Evolutionary conservation across 164 flowering plant genomes (phyloP).

Genomic region (Taxillus chinensis): DNA sequence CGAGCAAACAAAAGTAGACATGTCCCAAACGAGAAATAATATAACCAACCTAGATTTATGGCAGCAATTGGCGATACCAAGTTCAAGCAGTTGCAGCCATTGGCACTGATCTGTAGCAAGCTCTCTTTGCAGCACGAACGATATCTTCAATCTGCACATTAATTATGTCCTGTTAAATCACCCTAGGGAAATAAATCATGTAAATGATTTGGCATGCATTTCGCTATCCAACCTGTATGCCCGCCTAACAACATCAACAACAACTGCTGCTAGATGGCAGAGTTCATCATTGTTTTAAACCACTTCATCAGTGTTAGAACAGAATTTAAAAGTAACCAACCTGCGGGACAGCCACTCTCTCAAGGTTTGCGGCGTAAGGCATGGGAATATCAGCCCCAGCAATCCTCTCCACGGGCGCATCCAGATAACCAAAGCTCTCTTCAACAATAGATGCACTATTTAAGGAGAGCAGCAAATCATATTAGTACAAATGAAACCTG

Average conservation of each 20-base stretch:
- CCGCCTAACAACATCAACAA: too few relatives aligned
- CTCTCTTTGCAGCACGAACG: slow-evolving; percentile 68
- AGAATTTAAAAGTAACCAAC: slow-evolving; percentile 18
- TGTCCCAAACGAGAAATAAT: too few relatives aligned
- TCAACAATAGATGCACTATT: slow-evolving; percentile 73
- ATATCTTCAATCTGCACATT: slow-evolving; percentile 58
- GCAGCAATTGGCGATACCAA: too few relatives aligned
- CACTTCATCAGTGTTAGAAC: too few relatives aligned
- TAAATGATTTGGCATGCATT: too few relatives aligned
- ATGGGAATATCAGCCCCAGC: slow-evolving; percentile 87
- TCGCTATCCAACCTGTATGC: too few relatives aligned
- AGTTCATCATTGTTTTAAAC: too few relatives aligned
- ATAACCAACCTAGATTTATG: too few relatives aligned
- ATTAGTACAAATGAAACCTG: neutral
- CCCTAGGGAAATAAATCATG: too few relatives aligned
- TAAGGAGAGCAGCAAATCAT: slow-evolving; percentile 2
- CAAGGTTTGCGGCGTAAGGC: slow-evolving; percentile 96
- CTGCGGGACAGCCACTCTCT: slow-evolving; percentile 89
- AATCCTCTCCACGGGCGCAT: slow-evolving; percentile 89
- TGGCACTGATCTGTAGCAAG: slow-evolving; percentile 52
- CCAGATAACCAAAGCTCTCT: slow-evolving; percentile 90
- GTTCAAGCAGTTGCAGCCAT: slow-evolving; percentile 45
- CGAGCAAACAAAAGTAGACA: too few relatives aligned
- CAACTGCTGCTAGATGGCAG: too few relatives aligned
- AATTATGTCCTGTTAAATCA: too few relatives aligned